Evolutionary conservation across 371 early-diverging fungal species (phyloP), one percentile per base, ranked within the genome.

Genomic region (Mortierella sp.): DNA sequence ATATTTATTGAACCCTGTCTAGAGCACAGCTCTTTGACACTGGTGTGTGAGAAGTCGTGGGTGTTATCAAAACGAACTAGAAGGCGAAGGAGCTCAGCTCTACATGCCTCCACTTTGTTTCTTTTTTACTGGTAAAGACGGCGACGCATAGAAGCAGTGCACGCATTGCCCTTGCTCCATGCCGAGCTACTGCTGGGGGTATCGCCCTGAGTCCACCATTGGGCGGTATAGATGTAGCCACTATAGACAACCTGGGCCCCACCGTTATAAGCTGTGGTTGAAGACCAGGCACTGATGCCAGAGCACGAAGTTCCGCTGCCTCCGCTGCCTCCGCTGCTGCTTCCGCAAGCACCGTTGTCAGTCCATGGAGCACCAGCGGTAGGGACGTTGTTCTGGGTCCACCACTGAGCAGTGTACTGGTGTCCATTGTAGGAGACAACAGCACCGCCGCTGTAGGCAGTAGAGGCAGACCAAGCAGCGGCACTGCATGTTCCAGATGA

Each of bases 351-450:
- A 13, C 83, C 83, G 40, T 74, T 73, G 40, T 83, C 83, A 6
- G 71, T 55, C 83, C 83, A 83, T 32, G 78, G 78, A 45, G 52
- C 76, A 48, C 82, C 82, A 15, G 64, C 65, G 64, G 80, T 74
- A 33, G 85, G 84, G 21, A 69, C 38, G 38, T 77, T 67, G 69
- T 60, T 59, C 75, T 85, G 84, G n/a, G 77, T 67, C 85, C 85
- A 85, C 77, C 82, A 85, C 62, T 75, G 62, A 48, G 83, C 83
- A 41, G 71, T 66, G 66, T 81, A 85, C 48, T 72, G 65, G 50
- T 61, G 70, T 15, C 84, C 84, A 53, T 89, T 84, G 82, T 87
- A 85, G 10, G 88, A 86, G 63, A 89, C 89, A 2, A 69, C 67
- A 38, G 69, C 63, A 19, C 86, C 86, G 10, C 68, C 72, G 40